Evolutionary conservation across 2,329 filamentous ascomycete species (phyloP).

Genomic region (Alternaria hordeiaustralica): DNA sequence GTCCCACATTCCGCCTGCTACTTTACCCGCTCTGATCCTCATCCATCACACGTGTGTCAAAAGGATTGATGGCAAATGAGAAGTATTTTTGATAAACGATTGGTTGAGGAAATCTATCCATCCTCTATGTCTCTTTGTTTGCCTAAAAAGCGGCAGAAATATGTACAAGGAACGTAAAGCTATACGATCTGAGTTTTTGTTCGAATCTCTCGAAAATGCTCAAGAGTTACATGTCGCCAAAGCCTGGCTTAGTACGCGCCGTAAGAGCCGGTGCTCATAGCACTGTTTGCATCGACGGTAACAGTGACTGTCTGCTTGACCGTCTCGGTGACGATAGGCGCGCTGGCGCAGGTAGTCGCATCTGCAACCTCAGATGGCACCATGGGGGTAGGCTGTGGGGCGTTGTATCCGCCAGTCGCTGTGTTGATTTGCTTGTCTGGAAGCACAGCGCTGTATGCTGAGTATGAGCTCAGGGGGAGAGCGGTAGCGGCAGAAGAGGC

Average conservation of each 20-base stretch:
- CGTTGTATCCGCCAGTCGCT: conserved; percentile 4
- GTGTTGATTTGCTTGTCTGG: conserved; percentile 16
- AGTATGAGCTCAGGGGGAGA: conserved; percentile 1
- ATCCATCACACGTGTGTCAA: background rate
- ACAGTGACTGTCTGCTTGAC: conserved; percentile 36
- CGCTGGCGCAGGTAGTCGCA: conserved; percentile 14
- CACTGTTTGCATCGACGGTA: conserved; percentile 19
- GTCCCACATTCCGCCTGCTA: background rate
- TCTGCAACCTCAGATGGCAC: conserved; percentile 7
- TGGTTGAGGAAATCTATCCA: background rate
- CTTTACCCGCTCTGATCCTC: background rate
- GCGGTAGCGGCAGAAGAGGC: conserved; percentile 9
- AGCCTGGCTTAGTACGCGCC: conserved; percentile 3
- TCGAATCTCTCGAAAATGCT: background rate
- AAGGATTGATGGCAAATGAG: background rate
- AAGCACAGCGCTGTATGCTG: conserved; percentile 15
- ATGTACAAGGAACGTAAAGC: conserved; percentile 11
- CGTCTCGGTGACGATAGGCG: conserved; percentile 24
- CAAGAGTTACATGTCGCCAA: background rate
- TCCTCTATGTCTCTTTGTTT: background rate
- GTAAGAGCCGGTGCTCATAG: conserved; percentile 5
- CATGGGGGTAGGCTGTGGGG: background rate
- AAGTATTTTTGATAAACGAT: background rate
- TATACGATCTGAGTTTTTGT: background rate
- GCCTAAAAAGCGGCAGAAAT: background rate